phyloP scores from a whole-genome alignment of 352 stramenopile genomes.

The Globisporangium polare region DNA sequence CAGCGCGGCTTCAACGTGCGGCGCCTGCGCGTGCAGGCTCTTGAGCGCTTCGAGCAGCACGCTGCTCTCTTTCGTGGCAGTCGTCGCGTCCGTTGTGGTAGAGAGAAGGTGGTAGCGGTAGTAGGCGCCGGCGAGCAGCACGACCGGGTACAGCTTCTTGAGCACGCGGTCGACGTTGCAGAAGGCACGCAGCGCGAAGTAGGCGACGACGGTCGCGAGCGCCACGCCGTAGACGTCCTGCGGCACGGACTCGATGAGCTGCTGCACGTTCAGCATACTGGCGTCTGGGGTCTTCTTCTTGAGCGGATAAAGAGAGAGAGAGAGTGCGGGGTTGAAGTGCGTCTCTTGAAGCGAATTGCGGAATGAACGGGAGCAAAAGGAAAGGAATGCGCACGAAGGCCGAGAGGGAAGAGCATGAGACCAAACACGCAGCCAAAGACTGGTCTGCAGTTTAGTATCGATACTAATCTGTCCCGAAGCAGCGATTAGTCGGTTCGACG shows the following conservation, averaged over 20 bases:
- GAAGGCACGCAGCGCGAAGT: constrained; percentile 57
- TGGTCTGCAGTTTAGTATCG: not conserved
- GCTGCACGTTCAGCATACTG: constrained; percentile 23
- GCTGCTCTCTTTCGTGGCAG: constrained; percentile 1
- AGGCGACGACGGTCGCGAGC: constrained; percentile 39
- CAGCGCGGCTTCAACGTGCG: constrained; percentile 14
- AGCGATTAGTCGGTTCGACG: not conserved
- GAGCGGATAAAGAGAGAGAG: not conserved
- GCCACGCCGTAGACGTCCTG: constrained; percentile 31
- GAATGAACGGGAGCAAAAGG: not conserved
- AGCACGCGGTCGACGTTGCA: constrained; percentile 70
- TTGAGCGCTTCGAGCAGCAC: constrained; percentile 16
- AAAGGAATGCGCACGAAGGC: not conserved
- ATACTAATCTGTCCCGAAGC: constrained; percentile 5
- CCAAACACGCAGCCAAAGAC: not conserved
- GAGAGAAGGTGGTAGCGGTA: constrained; percentile 38
- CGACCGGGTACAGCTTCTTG: constrained; percentile 46
- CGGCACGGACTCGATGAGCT: constrained; percentile 21
- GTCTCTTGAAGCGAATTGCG: constrained; percentile 9
- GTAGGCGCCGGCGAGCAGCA: constrained; percentile 45
- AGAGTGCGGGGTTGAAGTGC: not conserved
- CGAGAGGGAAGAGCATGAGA: not conserved
- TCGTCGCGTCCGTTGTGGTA: not conserved
- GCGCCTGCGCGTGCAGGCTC: constrained; percentile 13
- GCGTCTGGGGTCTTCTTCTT: not conserved